A percentile compares a stretch with the other conserved stretches of the same genome.
phyloP scores from a whole-genome alignment of 768 basidiomycete genomes.

The Suillus bovinus region DNA sequence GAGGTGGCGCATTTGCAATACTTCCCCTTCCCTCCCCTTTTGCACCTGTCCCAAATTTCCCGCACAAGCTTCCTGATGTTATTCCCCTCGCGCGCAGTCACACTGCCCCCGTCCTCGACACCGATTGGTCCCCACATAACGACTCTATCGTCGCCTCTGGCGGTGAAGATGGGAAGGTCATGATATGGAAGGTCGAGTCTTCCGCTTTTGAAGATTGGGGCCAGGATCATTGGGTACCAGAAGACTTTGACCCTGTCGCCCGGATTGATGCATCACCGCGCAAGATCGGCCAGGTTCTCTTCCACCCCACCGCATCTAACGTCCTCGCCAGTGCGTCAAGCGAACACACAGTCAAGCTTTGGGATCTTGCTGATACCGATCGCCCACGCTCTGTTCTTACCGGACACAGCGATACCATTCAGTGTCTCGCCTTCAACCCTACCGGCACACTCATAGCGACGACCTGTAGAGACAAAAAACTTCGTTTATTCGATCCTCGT shows the following conservation, averaged over 20 bases:
- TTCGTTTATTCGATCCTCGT: constrained; percentile 91
- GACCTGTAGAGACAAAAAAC: constrained; percentile 90
- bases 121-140: constrained; percentile 94
- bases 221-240: constrained; percentile 75
- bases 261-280: constrained; percentile 77
- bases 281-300: constrained; percentile 92
- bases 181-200: constrained; percentile 85
- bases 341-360: constrained; percentile 87
- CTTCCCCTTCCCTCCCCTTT: constrained; percentile 82
- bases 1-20: constrained; percentile 94
- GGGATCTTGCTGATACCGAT: constrained; percentile 83
- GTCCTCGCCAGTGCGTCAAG: constrained; percentile 81
- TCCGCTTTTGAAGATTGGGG: constrained; percentile 82
- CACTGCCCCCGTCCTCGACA: constrained; percentile 86
- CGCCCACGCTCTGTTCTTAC: constrained; percentile 57
- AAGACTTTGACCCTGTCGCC: constrained; percentile 84
- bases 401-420: constrained; percentile 88
- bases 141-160: constrained; percentile 89
- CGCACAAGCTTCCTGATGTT: constrained; percentile 86
- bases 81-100: constrained; percentile 90
- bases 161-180: constrained; percentile 91
- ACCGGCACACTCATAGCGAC: constrained; percentile 83
- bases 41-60: constrained; percentile 50
- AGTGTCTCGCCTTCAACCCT: constrained; percentile 79
- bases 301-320: constrained; percentile 88